phyloP scores from a whole-genome alignment of 2,329 filamentous ascomycete genomes.

The Aspergillus neoniger region DNA sequence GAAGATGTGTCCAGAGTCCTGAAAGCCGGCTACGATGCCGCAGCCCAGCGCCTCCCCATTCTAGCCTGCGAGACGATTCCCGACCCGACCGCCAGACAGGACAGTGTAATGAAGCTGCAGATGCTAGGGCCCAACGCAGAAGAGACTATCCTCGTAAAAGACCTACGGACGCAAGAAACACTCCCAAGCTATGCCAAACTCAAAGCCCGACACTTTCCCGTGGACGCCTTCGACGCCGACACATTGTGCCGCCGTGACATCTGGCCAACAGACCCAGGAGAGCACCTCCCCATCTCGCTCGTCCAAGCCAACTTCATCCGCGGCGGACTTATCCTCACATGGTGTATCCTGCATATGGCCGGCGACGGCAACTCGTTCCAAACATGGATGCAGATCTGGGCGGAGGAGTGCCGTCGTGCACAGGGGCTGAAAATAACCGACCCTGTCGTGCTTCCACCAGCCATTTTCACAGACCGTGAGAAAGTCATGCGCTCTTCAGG shows the following conservation, averaged over 20 bases:
- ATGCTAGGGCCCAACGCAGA: conserved; percentile 4
- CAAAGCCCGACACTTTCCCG: conserved; percentile 45
- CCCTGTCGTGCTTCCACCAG: conserved; percentile 29
- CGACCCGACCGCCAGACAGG: conserved; percentile 33
- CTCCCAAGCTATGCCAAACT: conserved; percentile 43
- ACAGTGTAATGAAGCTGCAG: conserved; percentile 34
- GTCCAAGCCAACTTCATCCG: conserved; percentile 54
- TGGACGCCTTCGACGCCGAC: conserved; percentile 52
- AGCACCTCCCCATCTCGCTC: conserved; percentile 41
- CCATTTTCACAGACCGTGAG: conserved; percentile 34
- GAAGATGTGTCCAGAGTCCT: conserved; percentile 28
- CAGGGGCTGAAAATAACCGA: conserved; percentile 27
- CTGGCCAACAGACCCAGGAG: conserved; percentile 36
- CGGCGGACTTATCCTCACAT: conserved; percentile 54
- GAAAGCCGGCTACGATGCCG: conserved; percentile 32
- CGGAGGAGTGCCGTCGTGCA: conserved; percentile 37
- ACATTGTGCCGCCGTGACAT: conserved; percentile 32
- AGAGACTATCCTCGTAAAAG: not conserved
- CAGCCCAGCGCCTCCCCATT: conserved; percentile 32
- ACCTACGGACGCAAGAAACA: conserved; percentile 3
- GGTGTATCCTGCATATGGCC: conserved; percentile 35
- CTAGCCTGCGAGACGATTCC: conserved; percentile 37
- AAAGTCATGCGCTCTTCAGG: conserved; percentile 33
- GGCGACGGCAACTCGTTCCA: conserved; percentile 39
- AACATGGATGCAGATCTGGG: conserved; percentile 39